Evolutionary conservation across 495 filamentous ascomycete species (phyloP).

Genomic region (Neurospora terricola): DNA sequence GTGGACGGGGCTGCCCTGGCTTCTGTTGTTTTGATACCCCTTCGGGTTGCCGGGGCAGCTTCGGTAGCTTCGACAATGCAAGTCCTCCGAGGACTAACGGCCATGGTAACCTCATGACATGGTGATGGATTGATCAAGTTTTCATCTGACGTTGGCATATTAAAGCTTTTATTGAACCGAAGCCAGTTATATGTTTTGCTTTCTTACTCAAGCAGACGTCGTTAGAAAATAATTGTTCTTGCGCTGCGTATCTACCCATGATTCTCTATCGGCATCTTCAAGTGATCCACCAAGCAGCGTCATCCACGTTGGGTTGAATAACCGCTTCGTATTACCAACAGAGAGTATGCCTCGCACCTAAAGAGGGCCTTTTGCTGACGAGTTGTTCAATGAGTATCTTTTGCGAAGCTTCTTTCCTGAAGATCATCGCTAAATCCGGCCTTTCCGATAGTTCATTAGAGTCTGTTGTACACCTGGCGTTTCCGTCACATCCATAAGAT

Average conservation of each 20-base stretch:
- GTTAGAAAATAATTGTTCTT: background rate
- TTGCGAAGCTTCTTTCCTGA: background rate
- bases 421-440: background rate
- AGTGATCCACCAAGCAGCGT: background rate
- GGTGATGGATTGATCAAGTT: no score
- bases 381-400: background rate
- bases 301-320: background rate
- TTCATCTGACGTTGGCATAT: no score
- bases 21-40: background rate
- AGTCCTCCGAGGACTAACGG: background rate
- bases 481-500: constrained; percentile 15
- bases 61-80: background rate
- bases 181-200: background rate
- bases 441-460: constrained; percentile 3
- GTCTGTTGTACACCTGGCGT: constrained; percentile 9
- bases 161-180: no score
- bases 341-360: background rate
- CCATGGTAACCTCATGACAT: background rate
- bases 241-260: background rate
- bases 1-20: background rate
- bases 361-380: background rate
- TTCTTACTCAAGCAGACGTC: background rate
- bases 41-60: background rate
- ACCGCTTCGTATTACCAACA: background rate
- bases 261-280: background rate